phyloP scores from a whole-genome alignment of 2,329 filamentous ascomycete species.

The Rhynchosporium agropyri region DNA sequence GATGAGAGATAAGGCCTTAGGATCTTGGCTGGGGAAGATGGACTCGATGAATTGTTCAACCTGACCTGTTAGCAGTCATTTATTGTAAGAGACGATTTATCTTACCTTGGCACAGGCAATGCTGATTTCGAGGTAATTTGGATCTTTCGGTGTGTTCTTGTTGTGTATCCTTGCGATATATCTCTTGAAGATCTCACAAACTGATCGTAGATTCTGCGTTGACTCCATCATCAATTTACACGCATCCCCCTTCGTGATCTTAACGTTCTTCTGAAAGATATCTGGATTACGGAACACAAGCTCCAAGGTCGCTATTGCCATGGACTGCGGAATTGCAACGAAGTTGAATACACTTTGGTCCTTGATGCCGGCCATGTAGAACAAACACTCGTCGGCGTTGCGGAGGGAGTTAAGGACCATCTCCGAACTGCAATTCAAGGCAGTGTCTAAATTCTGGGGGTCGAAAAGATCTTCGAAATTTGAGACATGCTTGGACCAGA shows the following conservation, averaged over 20 bases:
- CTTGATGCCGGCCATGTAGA: slow-evolving; percentile 91
- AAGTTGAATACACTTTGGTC: slow-evolving; percentile 99
- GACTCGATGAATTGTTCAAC: slow-evolving; percentile 95
- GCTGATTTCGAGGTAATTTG: slow-evolving; percentile 90
- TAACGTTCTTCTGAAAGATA: slow-evolving; percentile 86
- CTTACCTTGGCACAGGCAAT: slow-evolving; percentile 52
- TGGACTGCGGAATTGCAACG: slow-evolving; percentile 91
- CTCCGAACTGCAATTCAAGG: slow-evolving; percentile 84
- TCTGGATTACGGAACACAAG: slow-evolving; percentile 87
- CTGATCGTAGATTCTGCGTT: slow-evolving; percentile 81
- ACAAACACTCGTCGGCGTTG: slow-evolving; percentile 91
- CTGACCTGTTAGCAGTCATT: slow-evolving; percentile 48
- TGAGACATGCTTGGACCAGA: slow-evolving; percentile 94
- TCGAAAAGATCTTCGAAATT: slow-evolving; percentile 90
- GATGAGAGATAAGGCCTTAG: slow-evolving; percentile 56
- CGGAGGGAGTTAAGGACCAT: slow-evolving; percentile 91
- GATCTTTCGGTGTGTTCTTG: slow-evolving; percentile 93
- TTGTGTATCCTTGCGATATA: slow-evolving; percentile 82
- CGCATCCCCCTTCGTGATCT: slow-evolving; percentile 94
- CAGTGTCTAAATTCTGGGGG: slow-evolving; percentile 73
- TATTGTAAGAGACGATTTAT: background rate
- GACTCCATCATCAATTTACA: slow-evolving; percentile 91
- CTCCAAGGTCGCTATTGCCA: slow-evolving; percentile 96
- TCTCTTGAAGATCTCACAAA: slow-evolving; percentile 79
- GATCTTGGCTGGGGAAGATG: slow-evolving; percentile 83